phyloP scores from a whole-genome alignment of 345 rosid genomes.

The Eucalyptus pauciflora region DNA sequence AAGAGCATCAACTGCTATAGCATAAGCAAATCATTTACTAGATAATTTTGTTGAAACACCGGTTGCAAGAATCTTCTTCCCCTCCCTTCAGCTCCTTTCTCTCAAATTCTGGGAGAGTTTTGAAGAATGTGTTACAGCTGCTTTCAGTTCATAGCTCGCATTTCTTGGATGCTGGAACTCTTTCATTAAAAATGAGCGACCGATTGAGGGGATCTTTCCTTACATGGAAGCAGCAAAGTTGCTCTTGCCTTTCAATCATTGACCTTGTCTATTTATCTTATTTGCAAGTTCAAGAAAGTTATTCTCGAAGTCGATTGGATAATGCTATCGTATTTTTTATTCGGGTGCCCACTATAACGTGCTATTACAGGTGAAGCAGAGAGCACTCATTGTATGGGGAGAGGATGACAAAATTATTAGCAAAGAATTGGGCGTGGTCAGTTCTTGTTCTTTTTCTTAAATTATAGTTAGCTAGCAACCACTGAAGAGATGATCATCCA shows the following conservation, averaged over 20 bases:
- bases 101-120: background rate
- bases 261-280: background rate
- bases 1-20: background rate
- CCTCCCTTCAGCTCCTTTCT: background rate
- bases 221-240: background rate
- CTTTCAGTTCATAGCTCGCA: background rate
- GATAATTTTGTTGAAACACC: background rate
- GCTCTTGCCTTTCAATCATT: background rate
- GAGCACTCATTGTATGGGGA: slow-evolving; percentile 83
- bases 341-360: background rate
- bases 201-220: background rate
- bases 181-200: background rate
- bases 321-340: background rate
- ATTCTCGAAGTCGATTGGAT: background rate
- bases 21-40: background rate
- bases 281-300: background rate
- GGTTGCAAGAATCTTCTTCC: background rate
- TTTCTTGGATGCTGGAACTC: background rate
- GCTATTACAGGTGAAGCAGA: slow-evolving; percentile 48
- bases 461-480: background rate
- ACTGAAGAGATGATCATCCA: background rate
- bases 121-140: background rate
- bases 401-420: slow-evolving; percentile 78
- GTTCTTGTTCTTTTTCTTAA: background rate
- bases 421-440: slow-evolving; percentile 67